These are phyloP conservation scores for Trichoderma polysporum DNA, from an alignment of 2,329 filamentous ascomycete genomes.

Conservation along the genomic window DNA sequence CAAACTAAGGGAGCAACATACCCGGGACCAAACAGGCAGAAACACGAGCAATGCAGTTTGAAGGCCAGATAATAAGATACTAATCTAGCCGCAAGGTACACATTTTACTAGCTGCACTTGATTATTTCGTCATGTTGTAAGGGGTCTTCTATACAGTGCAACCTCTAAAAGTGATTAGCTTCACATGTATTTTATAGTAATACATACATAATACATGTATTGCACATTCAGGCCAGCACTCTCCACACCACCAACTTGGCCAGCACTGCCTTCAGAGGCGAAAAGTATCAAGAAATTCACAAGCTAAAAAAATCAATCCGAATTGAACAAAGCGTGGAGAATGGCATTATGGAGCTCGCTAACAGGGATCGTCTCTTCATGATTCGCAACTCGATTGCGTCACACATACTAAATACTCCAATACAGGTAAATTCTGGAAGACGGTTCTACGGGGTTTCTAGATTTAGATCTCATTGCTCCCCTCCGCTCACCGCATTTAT, in stretches of 20 bases:
- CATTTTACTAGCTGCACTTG: no score
- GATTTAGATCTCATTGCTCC: neutral
- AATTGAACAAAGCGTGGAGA: neutral
- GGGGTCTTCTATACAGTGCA: neutral
- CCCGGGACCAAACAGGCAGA: neutral
- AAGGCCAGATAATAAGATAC: no score
- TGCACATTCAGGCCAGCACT: neutral
- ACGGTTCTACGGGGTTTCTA: neutral
- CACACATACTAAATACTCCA: neutral
- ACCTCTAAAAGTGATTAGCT: no score
- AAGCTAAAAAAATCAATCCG: neutral
- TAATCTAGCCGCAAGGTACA: no score
- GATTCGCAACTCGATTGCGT: conserved; percentile 14
- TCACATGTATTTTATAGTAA: no score
- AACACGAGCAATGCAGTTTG: neutral
- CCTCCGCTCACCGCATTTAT: conserved; percentile 9
- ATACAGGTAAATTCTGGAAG: neutral
- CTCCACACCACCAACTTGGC: neutral
- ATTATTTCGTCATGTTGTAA: no score
- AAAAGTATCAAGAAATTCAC: neutral
- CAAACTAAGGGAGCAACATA: neutral
- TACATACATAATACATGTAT: neutral
- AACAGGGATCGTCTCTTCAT: conserved; percentile 3
- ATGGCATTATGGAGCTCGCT: neutral
- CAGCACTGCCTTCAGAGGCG: neutral